Evolutionary conservation across 140 eudicot genomes (phyloP), one percentile per base, ranked within the genome.

Genomic region (Erigeron philadelphicus): DNA sequence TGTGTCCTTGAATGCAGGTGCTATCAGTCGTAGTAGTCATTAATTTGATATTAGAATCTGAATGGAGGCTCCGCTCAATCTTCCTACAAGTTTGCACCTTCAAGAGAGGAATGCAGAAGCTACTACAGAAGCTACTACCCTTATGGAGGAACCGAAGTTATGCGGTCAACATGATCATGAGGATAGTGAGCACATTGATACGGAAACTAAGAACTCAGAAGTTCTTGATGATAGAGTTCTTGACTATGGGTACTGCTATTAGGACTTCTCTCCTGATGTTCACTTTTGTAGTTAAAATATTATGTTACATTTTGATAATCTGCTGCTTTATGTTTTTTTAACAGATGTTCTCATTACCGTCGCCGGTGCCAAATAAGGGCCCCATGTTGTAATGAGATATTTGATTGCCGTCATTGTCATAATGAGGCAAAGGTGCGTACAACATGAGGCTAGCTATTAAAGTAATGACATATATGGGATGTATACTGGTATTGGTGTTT

Each of bases 371-470:
- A 73, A 56, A 86, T 92, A 52, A 80, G 89, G 78, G 89, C 98
- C 44, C 98, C 95, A 0, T 92, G 96, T 67, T 92, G 98, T 80
- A 74, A 84, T 59, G 98, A 88, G 84, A 78, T 88, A 60, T 92
- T 88, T 77, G 82, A 80, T 71, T 92, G 96, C 52, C 89, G 91
- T 41, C 87, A 84, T 66, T 92, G 98, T 66, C 98, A 92, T 71
- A 89, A 92, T 61, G 96, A 92, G 64, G 89, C 81, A 15, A 88
- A 84, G 92, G 98, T 88, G 38, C 17, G 80, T 74, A 18, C 9
- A 10, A 46, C 3, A 38, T 46, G 38, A 31, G 0, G 7, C 18
- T 53, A 7, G 9, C 16, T 50, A 7, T 15, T 16, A 9, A 16
- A 53, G 9, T 53, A 53, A 53, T 16, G 59, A 9, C 60, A 48